These are phyloP conservation scores for Neurospora discreta DNA, from an alignment of 495 filamentous ascomycete genomes.

Conservation along the genomic window DNA sequence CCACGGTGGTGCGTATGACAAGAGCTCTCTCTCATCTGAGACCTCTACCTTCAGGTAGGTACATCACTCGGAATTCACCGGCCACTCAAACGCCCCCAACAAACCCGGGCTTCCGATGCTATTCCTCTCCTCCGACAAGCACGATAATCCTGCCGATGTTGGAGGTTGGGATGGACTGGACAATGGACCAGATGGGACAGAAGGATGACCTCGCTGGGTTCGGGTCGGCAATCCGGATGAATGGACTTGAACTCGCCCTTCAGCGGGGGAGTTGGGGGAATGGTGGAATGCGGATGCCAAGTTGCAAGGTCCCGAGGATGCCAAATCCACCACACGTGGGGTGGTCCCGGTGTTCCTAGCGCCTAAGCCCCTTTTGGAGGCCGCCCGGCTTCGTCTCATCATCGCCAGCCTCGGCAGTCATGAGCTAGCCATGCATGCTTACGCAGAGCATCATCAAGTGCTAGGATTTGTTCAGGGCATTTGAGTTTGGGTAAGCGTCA, in stretches of 20 bases:
- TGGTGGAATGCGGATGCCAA: neutral
- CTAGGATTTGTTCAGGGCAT: neutral
- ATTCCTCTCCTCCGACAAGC: neutral
- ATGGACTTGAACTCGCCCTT: constrained; percentile 5
- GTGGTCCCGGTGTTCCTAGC: neutral
- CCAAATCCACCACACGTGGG: neutral
- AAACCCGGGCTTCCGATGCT: neutral
- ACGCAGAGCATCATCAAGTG: neutral
- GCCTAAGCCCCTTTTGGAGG: neutral
- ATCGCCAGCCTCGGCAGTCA: neutral
- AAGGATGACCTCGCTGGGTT: neutral
- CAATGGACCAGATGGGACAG: neutral
- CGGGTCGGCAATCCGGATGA: constrained; percentile 20
- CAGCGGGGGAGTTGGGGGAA: neutral
- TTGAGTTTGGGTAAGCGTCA: neutral
- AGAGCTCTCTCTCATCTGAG: neutral
- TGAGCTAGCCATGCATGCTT: neutral
- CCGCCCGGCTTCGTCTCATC: neutral
- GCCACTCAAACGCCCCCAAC: neutral
- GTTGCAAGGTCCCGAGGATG: neutral
- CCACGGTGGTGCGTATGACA: neutral
- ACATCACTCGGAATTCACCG: neutral
- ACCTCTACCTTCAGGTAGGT: neutral
- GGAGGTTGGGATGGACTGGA: neutral
- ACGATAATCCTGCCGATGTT: neutral